Percentiles rank a stretch among this genome's conserved stretches.
These are phyloP conservation scores for Laetiporus sulphureus DNA, from an alignment of 1,284 basidiomycete genomes.

Conservation along the genomic window DNA sequence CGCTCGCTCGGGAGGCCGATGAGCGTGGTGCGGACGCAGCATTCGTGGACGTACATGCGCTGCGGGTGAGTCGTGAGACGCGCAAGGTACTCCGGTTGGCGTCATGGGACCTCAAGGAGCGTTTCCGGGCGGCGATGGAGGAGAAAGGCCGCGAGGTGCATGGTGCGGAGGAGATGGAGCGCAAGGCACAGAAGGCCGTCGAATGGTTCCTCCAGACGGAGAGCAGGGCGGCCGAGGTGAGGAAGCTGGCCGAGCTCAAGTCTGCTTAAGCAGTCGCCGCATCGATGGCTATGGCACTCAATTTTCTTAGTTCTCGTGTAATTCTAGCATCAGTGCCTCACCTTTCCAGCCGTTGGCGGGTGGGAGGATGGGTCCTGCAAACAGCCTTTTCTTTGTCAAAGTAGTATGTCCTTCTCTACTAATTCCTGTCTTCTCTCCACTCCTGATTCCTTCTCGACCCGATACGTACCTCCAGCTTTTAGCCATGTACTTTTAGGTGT, in stretches of 20 bases:
- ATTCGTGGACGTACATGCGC: constrained; percentile 69
- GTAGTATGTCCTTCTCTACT: too few species aligned
- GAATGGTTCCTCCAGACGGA: constrained; percentile 65
- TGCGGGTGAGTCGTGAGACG: constrained; percentile 79
- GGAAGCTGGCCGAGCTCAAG: constrained; percentile 25
- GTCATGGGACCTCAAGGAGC: constrained; percentile 87
- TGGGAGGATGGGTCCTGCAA: too few species aligned
- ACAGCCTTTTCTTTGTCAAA: too few species aligned
- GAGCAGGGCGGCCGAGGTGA: constrained; percentile 50
- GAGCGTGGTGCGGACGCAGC: constrained; percentile 35
- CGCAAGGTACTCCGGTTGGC: constrained; percentile 91
- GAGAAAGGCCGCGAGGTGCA: constrained; percentile 72
- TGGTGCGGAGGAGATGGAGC: constrained; percentile 70
- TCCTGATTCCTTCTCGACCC: too few species aligned
- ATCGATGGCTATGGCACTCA: too few species aligned
- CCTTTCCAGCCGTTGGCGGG: too few species aligned
- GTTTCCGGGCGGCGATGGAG: constrained; percentile 80
- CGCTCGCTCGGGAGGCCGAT: constrained; percentile 40
- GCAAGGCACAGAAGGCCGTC: constrained; percentile 63
- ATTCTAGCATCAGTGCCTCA: too few species aligned
- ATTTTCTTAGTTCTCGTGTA: too few species aligned
- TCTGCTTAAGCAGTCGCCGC: too few species aligned
- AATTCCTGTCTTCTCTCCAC: too few species aligned
- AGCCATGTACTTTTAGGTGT: too few species aligned
- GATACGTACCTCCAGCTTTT: too few species aligned